phyloP scores from a whole-genome alignment of 2,329 filamentous ascomycete genomes.

The Emergomyces pasteurianus region DNA sequence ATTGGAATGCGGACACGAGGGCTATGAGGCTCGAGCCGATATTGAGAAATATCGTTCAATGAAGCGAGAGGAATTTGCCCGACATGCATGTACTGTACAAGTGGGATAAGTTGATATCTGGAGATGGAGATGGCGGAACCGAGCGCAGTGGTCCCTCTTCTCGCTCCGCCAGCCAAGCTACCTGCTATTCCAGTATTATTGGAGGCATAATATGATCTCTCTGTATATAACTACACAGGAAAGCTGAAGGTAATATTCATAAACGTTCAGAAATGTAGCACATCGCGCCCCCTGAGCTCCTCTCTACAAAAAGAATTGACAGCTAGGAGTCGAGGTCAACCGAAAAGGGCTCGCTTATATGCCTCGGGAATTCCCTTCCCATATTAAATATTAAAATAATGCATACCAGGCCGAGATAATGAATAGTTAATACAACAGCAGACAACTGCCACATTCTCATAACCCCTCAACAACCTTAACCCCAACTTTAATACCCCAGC shows the following conservation, averaged over 20 bases:
- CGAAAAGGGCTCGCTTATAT: background rate
- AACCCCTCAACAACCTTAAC: constrained; percentile 15
- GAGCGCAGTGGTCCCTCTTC: background rate
- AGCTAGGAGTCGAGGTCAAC: background rate
- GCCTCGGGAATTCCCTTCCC: background rate
- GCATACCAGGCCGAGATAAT: background rate
- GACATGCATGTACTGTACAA: constrained; percentile 11
- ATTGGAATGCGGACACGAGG: constrained; percentile 12
- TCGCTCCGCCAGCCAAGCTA: background rate
- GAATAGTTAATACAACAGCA: background rate
- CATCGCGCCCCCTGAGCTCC: background rate
- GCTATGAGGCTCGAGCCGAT: constrained; percentile 6
- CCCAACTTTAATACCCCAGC: constrained; percentile 30
- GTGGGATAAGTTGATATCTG: constrained; percentile 9
- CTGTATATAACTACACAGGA: background rate
- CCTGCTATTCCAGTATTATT: too few species aligned
- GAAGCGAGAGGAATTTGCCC: constrained; percentile 10
- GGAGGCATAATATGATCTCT: too few species aligned
- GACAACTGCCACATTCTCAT: background rate
- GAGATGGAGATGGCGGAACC: background rate
- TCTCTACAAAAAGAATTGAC: background rate
- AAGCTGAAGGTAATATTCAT: background rate
- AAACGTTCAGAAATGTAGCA: background rate
- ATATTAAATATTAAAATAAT: background rate
- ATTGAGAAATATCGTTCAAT: constrained; percentile 9